phyloP scores from a whole-genome alignment of 1,139 yeast genomes.

The Lodderomyces orthopsilosis region DNA sequence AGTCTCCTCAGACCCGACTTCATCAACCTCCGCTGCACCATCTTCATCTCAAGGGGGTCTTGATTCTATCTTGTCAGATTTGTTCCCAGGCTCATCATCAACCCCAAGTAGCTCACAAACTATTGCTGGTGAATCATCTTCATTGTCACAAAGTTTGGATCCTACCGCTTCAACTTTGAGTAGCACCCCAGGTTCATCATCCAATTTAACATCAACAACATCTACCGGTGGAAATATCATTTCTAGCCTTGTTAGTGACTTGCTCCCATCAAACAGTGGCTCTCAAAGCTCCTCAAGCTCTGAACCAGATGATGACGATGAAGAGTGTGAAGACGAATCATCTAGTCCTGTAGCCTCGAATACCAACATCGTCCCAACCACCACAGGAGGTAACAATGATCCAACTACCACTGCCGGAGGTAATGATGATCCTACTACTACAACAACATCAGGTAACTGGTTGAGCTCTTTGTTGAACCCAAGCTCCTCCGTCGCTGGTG shows the following conservation, averaged over 20 bases:
- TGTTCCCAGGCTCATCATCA: conserved; percentile 3
- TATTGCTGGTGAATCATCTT: not conserved
- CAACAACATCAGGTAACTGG: conserved; percentile 2
- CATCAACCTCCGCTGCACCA: conserved; percentile 6
- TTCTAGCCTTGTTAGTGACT: not conserved
- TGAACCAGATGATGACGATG: conserved; percentile 9
- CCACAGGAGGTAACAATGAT: conserved; percentile 8
- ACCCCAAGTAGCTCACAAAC: conserved; percentile 1
- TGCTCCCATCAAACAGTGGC: conserved; percentile 2
- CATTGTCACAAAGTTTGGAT: conserved; percentile 1
- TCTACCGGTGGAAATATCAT: conserved; percentile 4
- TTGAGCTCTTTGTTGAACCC: conserved; percentile 3
- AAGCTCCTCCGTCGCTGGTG: conserved; percentile 1
- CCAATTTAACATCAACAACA: conserved; percentile 4
- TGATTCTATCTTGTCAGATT: not conserved
- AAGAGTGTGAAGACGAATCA: conserved; percentile 12
- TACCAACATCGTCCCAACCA: conserved; percentile 7
- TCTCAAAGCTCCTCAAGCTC: conserved; percentile 4
- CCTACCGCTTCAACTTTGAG: conserved; percentile 6
- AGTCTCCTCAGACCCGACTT: conserved; percentile 7
- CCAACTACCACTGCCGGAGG: not conserved
- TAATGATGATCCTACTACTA: conserved; percentile 3
- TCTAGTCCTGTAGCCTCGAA: conserved; percentile 10
- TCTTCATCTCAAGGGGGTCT: conserved; percentile 2
- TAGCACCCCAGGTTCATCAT: conserved; percentile 1